These are phyloP conservation scores for Galerina sulciceps DNA, from an alignment of 768 basidiomycete genomes.

Conservation along the genomic window DNA sequence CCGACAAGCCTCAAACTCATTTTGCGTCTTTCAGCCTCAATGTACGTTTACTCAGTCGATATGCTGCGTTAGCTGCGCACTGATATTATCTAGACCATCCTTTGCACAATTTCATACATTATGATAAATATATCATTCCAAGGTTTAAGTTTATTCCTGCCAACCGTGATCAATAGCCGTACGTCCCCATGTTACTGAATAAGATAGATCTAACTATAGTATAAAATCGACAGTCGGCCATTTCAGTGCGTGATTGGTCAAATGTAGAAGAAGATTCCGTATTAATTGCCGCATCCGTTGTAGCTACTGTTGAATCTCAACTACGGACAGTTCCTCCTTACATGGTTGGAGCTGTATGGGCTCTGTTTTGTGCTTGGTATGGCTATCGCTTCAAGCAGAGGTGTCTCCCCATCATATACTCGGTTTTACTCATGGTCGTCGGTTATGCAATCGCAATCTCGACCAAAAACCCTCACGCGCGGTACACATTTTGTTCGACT, in stretches of 20 bases:
- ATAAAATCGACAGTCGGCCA: constrained; percentile 32
- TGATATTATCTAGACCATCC: constrained; percentile 26
- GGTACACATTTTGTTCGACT: constrained; percentile 16
- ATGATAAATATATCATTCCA: constrained; percentile 48
- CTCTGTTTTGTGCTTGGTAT: constrained; percentile 35
- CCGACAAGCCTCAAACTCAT: constrained; percentile 28
- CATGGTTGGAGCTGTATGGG: constrained; percentile 44
- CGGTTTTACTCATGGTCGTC: constrained; percentile 39
- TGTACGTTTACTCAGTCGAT: constrained; percentile 9
- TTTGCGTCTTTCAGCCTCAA: constrained; percentile 24
- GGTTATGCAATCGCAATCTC: constrained; percentile 49
- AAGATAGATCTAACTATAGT: not conserved
- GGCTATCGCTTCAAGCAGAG: constrained; percentile 42
- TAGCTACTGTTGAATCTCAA: constrained; percentile 49
- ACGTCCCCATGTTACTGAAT: constrained; percentile 13
- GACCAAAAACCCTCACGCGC: constrained; percentile 44
- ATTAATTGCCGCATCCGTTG: not conserved
- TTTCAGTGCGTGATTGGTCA: constrained; percentile 32
- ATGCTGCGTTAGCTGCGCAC: not conserved
- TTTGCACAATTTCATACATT: constrained; percentile 33
- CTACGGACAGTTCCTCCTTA: constrained; percentile 55
- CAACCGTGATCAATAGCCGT: constrained; percentile 50
- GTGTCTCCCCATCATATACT: constrained; percentile 37
- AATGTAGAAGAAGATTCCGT: not conserved
- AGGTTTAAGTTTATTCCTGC: constrained; percentile 48